Evolutionary conservation across 1,284 basidiomycete species (phyloP).

Genomic region (Mycena citricolor): DNA sequence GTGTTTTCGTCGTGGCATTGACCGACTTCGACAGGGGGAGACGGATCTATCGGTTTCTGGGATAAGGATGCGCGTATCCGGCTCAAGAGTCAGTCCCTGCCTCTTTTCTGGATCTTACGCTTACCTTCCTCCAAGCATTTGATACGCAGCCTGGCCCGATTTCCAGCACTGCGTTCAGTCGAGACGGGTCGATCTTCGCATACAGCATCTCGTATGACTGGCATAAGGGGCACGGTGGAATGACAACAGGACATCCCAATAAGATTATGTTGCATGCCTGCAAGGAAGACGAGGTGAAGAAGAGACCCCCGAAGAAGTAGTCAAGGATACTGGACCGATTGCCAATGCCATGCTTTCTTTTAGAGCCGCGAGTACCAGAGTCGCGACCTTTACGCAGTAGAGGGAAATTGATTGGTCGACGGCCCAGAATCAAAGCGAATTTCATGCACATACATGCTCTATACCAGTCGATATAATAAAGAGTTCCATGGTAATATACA

Average conservation of each 20-base stretch:
- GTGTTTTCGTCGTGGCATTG: slow-evolving; percentile 19
- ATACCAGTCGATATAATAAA: too few species aligned
- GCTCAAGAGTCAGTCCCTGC: slow-evolving; percentile 65
- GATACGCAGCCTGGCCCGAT: slow-evolving; percentile 71
- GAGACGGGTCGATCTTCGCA: slow-evolving; percentile 84
- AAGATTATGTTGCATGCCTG: slow-evolving; percentile 90
- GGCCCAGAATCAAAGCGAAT: too few species aligned
- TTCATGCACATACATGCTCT: too few species aligned
- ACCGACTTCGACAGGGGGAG: slow-evolving; percentile 49
- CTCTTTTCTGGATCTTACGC: not conserved
- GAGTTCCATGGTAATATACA: too few species aligned
- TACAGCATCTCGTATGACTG: slow-evolving; percentile 90
- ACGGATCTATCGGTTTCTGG: slow-evolving; percentile 86
- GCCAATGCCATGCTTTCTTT: too few species aligned
- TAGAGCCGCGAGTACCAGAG: too few species aligned
- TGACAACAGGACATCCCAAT: slow-evolving; percentile 77
- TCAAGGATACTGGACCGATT: too few species aligned
- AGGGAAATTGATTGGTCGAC: too few species aligned
- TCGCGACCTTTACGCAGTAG: too few species aligned
- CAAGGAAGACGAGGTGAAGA: slow-evolving; percentile 87
- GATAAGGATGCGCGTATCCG: slow-evolving; percentile 88
- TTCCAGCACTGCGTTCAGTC: slow-evolving; percentile 78
- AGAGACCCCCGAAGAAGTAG: slow-evolving; percentile 52
- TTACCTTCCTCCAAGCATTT: slow-evolving; percentile 50
- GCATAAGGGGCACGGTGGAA: slow-evolving; percentile 86